Evolutionary conservation across 1,284 basidiomycete genomes (phyloP).

Genomic region (Trametes hirsuta): DNA sequence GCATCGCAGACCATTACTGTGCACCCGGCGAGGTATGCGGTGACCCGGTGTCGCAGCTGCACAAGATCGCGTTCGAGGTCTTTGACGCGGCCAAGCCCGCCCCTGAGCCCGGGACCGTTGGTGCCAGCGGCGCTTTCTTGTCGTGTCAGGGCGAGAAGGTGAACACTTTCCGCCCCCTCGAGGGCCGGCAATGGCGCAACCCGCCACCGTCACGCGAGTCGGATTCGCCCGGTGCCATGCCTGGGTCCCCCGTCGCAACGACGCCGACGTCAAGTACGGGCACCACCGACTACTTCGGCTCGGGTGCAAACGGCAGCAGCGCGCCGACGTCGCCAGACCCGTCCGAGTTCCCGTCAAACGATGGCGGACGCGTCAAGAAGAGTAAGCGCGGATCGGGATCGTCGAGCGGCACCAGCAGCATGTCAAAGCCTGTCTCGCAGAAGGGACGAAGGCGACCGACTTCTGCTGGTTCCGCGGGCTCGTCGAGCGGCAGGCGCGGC

Average conservation of each 20-base stretch:
- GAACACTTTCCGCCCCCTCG: constrained; percentile 84
- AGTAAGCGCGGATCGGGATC: constrained; percentile 69
- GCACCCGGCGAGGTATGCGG: constrained; percentile 86
- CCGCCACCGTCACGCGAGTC: constrained; percentile 44
- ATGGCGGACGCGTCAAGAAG: constrained; percentile 81
- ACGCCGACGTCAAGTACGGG: constrained; percentile 57
- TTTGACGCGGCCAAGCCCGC: constrained; percentile 71
- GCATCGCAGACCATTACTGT: constrained; percentile 81
- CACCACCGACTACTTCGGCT: constrained; percentile 69
- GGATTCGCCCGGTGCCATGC: constrained; percentile 60
- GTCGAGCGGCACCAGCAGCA: constrained; percentile 64
- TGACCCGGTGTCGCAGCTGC: constrained; percentile 93
- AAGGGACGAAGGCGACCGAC: constrained; percentile 73
- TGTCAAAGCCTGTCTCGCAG: constrained; percentile 58
- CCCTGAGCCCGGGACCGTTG: constrained; percentile 74
- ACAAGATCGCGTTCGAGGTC: constrained; percentile 93
- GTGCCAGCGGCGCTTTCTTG: constrained; percentile 77
- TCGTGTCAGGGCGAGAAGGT: constrained; percentile 89
- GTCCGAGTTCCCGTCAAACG: constrained; percentile 74
- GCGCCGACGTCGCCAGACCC: constrained; percentile 70
- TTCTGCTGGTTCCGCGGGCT: constrained; percentile 73
- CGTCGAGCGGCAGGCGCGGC: constrained; percentile 54
- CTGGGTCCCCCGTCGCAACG: constrained; percentile 68
- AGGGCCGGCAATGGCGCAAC: constrained; percentile 66
- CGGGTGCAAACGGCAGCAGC: constrained; percentile 49